phyloP scores from a whole-genome alignment of 2,329 filamentous ascomycete genomes.

The Colletotrichum sp. region DNA sequence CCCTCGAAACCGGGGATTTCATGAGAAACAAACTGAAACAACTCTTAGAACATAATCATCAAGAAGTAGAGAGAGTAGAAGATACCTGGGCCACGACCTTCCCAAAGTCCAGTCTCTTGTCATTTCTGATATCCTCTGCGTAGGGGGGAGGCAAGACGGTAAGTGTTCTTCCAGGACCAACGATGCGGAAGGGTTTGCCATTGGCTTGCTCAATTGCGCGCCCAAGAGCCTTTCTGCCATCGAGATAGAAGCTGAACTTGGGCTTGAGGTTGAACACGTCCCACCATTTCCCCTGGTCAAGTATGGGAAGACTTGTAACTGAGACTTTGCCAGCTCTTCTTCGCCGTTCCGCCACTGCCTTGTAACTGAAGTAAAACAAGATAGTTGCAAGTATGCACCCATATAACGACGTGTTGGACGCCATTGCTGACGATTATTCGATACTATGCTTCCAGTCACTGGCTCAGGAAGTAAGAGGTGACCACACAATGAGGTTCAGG shows the following conservation, averaged over 20 bases:
- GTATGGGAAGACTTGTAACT: neutral
- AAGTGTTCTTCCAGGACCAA: neutral
- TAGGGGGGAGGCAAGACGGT: constrained; percentile 32
- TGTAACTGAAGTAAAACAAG: neutral
- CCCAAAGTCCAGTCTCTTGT: neutral
- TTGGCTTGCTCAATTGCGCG: neutral
- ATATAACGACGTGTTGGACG: neutral
- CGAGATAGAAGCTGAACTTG: neutral
- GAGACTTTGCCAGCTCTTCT: neutral
- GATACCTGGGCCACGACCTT: neutral
- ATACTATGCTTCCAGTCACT: neutral
- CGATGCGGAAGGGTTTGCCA: neutral
- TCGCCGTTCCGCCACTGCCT: neutral
- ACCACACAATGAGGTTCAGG: neutral
- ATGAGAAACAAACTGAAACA: neutral
- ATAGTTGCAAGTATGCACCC: neutral
- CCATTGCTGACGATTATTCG: neutral
- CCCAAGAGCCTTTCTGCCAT: neutral
- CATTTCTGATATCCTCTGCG: neutral
- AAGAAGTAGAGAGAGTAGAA: neutral
- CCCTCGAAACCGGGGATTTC: neutral
- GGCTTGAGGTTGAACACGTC: neutral
- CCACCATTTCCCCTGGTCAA: neutral
- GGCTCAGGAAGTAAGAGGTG: neutral
- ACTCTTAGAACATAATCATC: neutral